Percentiles rank a stretch among this genome's conserved stretches.
Evolutionary conservation across 2,329 filamentous ascomycete species (phyloP).

Genomic region (Rutstroemia sp.): DNA sequence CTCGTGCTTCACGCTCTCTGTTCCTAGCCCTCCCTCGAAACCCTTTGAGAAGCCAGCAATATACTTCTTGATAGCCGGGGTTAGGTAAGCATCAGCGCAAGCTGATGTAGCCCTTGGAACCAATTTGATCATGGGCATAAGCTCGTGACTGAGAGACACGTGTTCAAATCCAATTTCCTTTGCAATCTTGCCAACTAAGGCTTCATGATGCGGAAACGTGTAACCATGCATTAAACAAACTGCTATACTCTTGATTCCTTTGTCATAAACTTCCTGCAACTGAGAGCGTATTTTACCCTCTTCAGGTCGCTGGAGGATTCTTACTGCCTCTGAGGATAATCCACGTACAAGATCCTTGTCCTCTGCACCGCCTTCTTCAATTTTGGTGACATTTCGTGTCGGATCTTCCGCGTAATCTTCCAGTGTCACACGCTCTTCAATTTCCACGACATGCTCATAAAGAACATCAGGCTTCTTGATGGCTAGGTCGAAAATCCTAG

Average conservation of each 20-base stretch:
- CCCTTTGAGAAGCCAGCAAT: slow-evolving; percentile 70
- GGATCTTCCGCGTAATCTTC: slow-evolving; percentile 92
- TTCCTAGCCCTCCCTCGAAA: slow-evolving; percentile 74
- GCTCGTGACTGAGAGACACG: slow-evolving; percentile 70
- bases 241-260: slow-evolving; percentile 72
- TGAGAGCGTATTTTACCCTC: slow-evolving; percentile 49
- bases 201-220: slow-evolving; percentile 82
- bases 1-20: slow-evolving; percentile 62
- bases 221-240: slow-evolving; percentile 91
- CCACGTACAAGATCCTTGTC: slow-evolving; percentile 56
- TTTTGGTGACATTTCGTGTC: slow-evolving; percentile 46
- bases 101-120: slow-evolving; percentile 63
- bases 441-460: slow-evolving; percentile 78
- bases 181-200: slow-evolving; percentile 67
- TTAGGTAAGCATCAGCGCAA: slow-evolving; percentile 69
- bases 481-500: slow-evolving; percentile 84
- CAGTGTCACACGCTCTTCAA: slow-evolving; percentile 83
- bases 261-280: slow-evolving; percentile 59
- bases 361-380: slow-evolving; percentile 41
- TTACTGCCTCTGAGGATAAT: slow-evolving; percentile 66
- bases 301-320: slow-evolving; percentile 57
- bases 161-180: slow-evolving; percentile 76
- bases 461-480: slow-evolving; percentile 83
- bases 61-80: slow-evolving; percentile 63
- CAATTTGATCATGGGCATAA: slow-evolving; percentile 76